A percentile compares a stretch with the other conserved stretches of the same genome.
Evolutionary conservation across 2,329 filamentous ascomycete genomes (phyloP).

Genomic region (Hypoxylon sp.): DNA sequence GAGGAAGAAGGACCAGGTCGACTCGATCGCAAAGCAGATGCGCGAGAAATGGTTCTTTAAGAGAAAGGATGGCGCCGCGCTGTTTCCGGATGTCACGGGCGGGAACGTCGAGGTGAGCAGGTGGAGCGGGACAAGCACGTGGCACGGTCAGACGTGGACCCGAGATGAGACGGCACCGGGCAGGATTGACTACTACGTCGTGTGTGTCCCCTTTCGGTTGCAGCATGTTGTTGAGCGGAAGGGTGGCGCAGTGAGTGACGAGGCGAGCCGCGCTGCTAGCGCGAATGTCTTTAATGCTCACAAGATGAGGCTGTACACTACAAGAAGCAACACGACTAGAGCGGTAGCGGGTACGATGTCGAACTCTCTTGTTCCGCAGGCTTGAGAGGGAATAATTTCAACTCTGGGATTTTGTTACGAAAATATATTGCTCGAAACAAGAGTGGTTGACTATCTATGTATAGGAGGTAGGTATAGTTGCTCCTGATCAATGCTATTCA

Average conservation of each 20-base stretch:
- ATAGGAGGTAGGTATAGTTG: no score
- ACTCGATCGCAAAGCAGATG: constrained; percentile 25
- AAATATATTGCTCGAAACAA: no score
- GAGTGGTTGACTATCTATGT: no score
- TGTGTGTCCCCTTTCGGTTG: constrained; percentile 10
- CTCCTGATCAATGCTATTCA: no score
- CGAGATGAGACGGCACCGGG: constrained; percentile 17
- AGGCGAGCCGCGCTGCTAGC: constrained; percentile 7
- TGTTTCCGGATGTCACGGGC: constrained; percentile 22
- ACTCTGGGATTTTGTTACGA: no score
- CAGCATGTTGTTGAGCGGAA: constrained; percentile 18
- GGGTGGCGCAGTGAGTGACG: constrained; percentile 22
- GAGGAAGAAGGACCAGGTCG: constrained; percentile 23
- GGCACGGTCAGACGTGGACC: constrained; percentile 8
- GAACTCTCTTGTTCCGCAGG: no score
- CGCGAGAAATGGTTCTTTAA: constrained; percentile 29
- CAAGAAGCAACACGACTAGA: not conserved
- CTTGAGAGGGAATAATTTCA: no score
- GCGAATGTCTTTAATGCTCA: constrained; percentile 1
- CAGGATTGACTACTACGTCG: constrained; percentile 24
- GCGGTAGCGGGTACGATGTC: not conserved
- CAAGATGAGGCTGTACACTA: constrained; percentile 11
- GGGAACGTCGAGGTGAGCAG: constrained; percentile 21
- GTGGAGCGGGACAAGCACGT: constrained; percentile 25
- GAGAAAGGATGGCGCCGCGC: constrained; percentile 10